Evolutionary conservation across 805 yeast genomes (phyloP).

Genomic region (Candida hungchunana): DNA sequence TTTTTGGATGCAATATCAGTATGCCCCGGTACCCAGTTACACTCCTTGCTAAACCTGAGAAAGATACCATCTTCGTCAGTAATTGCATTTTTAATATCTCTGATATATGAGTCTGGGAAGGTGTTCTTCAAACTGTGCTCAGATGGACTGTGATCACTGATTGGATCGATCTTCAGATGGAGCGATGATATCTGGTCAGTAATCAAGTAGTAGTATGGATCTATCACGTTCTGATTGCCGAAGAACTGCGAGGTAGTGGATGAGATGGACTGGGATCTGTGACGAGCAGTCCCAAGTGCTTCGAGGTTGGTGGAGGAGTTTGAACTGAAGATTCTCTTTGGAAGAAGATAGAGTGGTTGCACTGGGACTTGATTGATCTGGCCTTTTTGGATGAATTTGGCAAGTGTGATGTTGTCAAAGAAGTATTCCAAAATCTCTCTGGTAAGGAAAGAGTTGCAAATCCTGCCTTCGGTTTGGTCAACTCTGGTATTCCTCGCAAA

Average conservation of each 20-base stretch:
- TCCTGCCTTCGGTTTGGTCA: slow-evolving; percentile 23
- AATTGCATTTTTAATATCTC: slow-evolving; percentile 9
- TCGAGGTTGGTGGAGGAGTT: slow-evolving; percentile 24
- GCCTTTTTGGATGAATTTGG: slow-evolving; percentile 50
- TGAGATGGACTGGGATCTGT: slow-evolving; percentile 20
- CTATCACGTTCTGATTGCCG: slow-evolving; percentile 22
- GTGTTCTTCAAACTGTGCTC: slow-evolving; percentile 4
- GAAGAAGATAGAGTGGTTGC: slow-evolving; percentile 14
- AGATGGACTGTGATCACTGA: slow-evolving; percentile 13
- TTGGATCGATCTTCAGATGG: slow-evolving; percentile 16
- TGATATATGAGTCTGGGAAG: slow-evolving; percentile 11
- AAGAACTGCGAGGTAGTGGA: slow-evolving; percentile 26
- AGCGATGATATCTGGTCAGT: slow-evolving; percentile 24
- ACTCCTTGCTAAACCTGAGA: slow-evolving; percentile 27
- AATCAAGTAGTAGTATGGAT: slow-evolving; percentile 35
- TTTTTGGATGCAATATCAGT: slow-evolving; percentile 19
- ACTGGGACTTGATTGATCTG: slow-evolving; percentile 21
- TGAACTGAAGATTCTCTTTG: slow-evolving; percentile 24
- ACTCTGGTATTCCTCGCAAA: slow-evolving; percentile 46
- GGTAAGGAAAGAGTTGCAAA: slow-evolving; percentile 27
- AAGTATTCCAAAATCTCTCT: slow-evolving; percentile 49
- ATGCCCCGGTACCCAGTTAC: slow-evolving; percentile 25
- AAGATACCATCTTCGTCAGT: slow-evolving; percentile 32
- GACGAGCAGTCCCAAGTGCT: slow-evolving; percentile 1
- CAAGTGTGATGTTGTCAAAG: slow-evolving; percentile 61